phyloP scores from a whole-genome alignment of 345 rosid species.

The Dipteronia sinensis region DNA sequence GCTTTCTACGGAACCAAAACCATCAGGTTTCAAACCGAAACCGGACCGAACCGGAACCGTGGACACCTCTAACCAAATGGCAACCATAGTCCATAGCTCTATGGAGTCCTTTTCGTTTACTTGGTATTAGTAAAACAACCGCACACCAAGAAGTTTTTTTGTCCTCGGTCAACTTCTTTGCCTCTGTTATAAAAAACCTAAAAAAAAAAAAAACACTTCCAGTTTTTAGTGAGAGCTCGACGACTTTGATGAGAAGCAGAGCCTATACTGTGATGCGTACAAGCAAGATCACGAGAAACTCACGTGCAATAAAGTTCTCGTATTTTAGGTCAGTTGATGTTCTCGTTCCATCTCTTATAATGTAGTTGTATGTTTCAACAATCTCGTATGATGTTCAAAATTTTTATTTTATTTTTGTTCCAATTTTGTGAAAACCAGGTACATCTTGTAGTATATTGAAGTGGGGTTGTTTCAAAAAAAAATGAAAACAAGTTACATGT shows the following conservation, averaged over 20 bases:
- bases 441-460: conserved; percentile 30
- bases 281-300: not conserved
- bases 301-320: not conserved
- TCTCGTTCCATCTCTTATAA: not conserved
- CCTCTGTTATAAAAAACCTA: not conserved
- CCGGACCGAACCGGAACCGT: too few species aligned
- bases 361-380: not conserved
- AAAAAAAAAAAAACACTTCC: not conserved
- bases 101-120: not conserved
- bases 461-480: conserved; percentile 24
- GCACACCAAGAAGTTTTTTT: not conserved
- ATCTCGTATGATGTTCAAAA: not conserved
- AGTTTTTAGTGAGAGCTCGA: not conserved
- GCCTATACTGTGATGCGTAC: not conserved
- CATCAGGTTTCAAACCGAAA: too few species aligned
- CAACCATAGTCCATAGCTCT: too few species aligned
- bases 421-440: conserved; percentile 10
- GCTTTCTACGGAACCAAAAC: too few species aligned
- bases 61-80: too few species aligned
- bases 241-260: conserved; percentile 6
- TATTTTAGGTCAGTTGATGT: conserved; percentile 11
- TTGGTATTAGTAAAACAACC: not conserved
- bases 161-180: not conserved
- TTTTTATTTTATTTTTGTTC: not conserved
- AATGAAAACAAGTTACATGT: conserved; percentile 40